Conservation (phyloP, 495 filamentous ascomycete species). For the Hypoxylon fragiforme region DNA sequence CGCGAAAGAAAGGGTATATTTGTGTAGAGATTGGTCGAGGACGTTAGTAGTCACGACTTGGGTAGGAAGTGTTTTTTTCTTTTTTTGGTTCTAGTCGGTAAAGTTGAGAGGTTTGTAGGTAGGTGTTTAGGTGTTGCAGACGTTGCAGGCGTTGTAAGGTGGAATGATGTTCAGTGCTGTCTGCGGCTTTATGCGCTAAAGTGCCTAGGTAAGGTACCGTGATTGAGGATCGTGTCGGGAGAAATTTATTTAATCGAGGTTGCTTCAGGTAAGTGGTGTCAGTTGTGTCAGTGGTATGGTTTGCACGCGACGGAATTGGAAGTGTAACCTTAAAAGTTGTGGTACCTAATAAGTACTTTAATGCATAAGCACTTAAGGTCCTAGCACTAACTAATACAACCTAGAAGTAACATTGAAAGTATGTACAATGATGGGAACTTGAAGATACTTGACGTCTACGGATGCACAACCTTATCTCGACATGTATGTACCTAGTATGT, state of each 20-base stretch:
- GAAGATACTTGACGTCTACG: too few species aligned
- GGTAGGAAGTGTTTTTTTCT: too few species aligned
- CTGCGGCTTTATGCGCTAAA: slow-evolving; percentile 20
- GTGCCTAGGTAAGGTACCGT: slow-evolving; percentile 13
- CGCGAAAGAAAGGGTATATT: slow-evolving; percentile 1
- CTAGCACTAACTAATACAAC: too few species aligned
- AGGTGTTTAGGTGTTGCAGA: too few species aligned
- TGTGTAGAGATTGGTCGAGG: neutral
- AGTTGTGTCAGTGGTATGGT: slow-evolving; percentile 13
- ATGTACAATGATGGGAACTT: too few species aligned
- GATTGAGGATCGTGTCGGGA: slow-evolving; percentile 5
- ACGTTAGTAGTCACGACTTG: neutral
- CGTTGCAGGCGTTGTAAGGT: too few species aligned
- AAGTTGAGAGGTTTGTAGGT: too few species aligned
- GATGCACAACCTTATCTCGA: too few species aligned
- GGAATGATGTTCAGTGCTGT: too few species aligned
- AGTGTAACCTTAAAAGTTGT: slow-evolving; percentile 10
- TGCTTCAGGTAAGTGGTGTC: slow-evolving; percentile 19
- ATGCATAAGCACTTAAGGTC: neutral
- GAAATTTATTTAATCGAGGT: slow-evolving; percentile 17
- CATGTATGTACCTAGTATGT: too few species aligned
- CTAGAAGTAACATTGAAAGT: too few species aligned
- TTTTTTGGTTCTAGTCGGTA: too few species aligned
- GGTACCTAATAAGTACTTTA: neutral
- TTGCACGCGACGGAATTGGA: slow-evolving; percentile 23